Evolutionary conservation across 129 eudicot species (phyloP).

Genomic region (Lonicera japonica): DNA sequence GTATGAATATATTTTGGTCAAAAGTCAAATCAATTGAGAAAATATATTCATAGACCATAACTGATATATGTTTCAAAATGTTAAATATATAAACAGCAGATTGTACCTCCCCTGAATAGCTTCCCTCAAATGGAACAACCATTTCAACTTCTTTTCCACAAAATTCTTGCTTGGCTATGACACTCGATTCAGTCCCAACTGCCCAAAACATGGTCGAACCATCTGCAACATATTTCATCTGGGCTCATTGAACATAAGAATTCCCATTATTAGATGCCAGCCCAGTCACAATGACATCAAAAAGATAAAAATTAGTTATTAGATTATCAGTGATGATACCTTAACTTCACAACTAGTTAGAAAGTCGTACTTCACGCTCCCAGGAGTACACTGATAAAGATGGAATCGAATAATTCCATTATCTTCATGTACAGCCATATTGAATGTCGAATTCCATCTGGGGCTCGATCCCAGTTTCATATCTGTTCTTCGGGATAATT

Average conservation of each 20-base stretch:
- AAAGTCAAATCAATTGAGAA: too few species aligned
- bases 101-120: constrained; percentile 68
- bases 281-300: neutral
- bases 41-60: too few species aligned
- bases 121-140: constrained; percentile 87
- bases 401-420: constrained; percentile 62
- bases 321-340: constrained; percentile 28
- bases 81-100: neutral
- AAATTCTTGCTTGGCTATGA: constrained; percentile 63
- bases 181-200: constrained; percentile 60
- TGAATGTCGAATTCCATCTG: constrained; percentile 75
- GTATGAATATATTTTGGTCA: too few species aligned
- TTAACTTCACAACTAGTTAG: constrained; percentile 86
- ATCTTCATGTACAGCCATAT: constrained; percentile 84
- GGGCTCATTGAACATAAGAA: constrained; percentile 14
- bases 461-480: constrained; percentile 62
- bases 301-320: neutral
- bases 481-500: constrained; percentile 66
- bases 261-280: neutral
- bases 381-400: constrained; percentile 69
- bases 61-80: neutral
- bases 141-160: constrained; percentile 86
- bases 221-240: constrained; percentile 76
- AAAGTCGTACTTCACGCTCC: constrained; percentile 55
- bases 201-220: constrained; percentile 99